Evolutionary conservation across 2,329 filamentous ascomycete genomes (phyloP).

Genomic region (Ploettnerulaceae sp.): DNA sequence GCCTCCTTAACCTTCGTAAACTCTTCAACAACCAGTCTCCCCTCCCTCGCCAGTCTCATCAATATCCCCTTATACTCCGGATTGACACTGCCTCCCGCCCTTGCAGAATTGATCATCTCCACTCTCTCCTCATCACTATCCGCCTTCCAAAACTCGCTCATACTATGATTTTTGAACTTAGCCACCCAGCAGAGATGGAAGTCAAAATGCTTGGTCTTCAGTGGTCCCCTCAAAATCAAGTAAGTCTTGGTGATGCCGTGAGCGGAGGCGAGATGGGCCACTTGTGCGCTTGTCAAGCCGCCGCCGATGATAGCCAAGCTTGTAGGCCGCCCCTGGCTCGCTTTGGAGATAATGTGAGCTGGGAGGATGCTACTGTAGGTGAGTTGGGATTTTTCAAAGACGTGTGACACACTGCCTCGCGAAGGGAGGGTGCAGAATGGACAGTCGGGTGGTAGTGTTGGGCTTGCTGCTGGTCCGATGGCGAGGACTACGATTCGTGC

Average conservation of each 20-base stretch:
- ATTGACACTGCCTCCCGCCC: conserved; percentile 77
- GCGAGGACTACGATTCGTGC: conserved; percentile 64
- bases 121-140: conserved; percentile 66
- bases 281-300: conserved; percentile 70
- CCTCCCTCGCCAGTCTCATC: conserved; percentile 8
- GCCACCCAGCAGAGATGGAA: conserved; percentile 74
- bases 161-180: conserved; percentile 74
- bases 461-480: conserved; percentile 62
- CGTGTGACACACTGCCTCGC: conserved; percentile 20
- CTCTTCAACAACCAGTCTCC: conserved; percentile 17
- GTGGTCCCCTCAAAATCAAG: conserved; percentile 59
- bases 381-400: conserved; percentile 12
- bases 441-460: conserved; percentile 37
- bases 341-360: conserved; percentile 42
- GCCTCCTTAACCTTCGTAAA: conserved; percentile 42
- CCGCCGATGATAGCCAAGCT: conserved; percentile 69
- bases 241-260: conserved; percentile 63
- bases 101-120: conserved; percentile 59
- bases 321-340: conserved; percentile 42
- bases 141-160: conserved; percentile 72
- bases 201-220: conserved; percentile 69
- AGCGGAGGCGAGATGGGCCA: conserved; percentile 61
- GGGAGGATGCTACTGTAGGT: conserved; percentile 16
- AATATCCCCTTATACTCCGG: conserved; percentile 29
- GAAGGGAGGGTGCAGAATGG: conserved; percentile 34